Base-by-base conservation (phyloP, 1,284 basidiomycete genomes). In the Vanrija pseudolonga region DNA sequence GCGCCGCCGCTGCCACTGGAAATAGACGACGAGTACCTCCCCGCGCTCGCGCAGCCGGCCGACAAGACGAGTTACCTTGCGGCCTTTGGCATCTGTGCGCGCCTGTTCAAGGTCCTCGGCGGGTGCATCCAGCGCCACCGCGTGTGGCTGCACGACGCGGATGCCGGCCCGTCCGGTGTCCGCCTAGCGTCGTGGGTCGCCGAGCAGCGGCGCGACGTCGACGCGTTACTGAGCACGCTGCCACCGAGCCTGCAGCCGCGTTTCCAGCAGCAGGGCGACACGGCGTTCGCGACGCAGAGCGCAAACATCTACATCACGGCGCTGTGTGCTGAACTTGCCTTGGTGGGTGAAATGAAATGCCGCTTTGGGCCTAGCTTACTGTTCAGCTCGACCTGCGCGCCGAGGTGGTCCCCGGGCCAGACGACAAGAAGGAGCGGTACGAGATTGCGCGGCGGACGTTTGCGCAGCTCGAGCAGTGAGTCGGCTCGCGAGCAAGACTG, bases 271-370 rank as follows among this genome's bases (percentile, higher is more conserved):
- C 32, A 32, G 32, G 49, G 18, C 24, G 55, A 47, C 23, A 44
- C 42, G 11, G 60, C 47, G 43, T 57, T 57, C 39, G 66, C 59
- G 6, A 67, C 63, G 12, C 64, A 67, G 51, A 51, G 59, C 20
- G 66, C 66, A 7, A 65, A 67, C 39, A 53, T 67, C n/a, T 56
- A 57, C n/a, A 64, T 67, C 44, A 65, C 66, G 1, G 64, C 66
- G 32, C 50, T 65, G 32, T 62, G 59, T 42, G 55, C 52, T 6
- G 64, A 65, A 52, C 60, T 67, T 23, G 62, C 62, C 2, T 40
- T 67, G 50, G 65, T 67, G 39, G 50, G 65, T n/a, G n/a, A n/a
- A n/a, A n/a, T n/a, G n/a, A n/a, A n/a, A n/a, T n/a, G n/a, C n/a
- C n/a, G n/a, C n/a, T n/a, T 62, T 17, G 40, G 6, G 6, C 26